These are phyloP conservation scores for Bipolaris oryzae DNA, from an alignment of 2,329 filamentous ascomycete species.

Conservation along the genomic window DNA sequence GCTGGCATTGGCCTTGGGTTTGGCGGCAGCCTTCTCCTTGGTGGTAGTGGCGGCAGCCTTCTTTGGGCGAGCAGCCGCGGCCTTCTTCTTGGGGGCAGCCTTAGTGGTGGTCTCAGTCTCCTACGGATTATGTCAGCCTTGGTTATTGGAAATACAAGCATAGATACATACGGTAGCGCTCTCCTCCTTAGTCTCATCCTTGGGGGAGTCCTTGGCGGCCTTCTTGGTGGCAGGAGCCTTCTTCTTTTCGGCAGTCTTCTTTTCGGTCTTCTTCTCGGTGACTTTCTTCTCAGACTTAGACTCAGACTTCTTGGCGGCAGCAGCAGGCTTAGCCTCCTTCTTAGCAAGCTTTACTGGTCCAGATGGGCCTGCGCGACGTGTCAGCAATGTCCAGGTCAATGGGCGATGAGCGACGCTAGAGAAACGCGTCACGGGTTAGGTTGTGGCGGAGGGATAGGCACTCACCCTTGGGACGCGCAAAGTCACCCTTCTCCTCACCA, in stretches of 20 bases:
- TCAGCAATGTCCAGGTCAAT: slow-evolving; percentile 22
- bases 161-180: slow-evolving; percentile 29
- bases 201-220: slow-evolving; percentile 16
- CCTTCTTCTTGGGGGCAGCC: slow-evolving; percentile 28
- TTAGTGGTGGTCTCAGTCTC: slow-evolving; percentile 37
- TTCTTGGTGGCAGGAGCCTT: slow-evolving; percentile 34
- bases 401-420: neutral
- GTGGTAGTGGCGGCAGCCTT: slow-evolving; percentile 35
- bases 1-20: slow-evolving; percentile 55
- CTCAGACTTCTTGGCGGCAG: slow-evolving; percentile 38
- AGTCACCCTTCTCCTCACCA: slow-evolving; percentile 85
- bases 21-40: slow-evolving; percentile 36
- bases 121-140: slow-evolving; percentile 26
- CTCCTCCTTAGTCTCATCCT: neutral
- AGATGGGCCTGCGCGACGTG: slow-evolving; percentile 68
- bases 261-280: slow-evolving; percentile 30
- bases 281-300: slow-evolving; percentile 43
- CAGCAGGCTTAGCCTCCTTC: slow-evolving; percentile 62
- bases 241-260: slow-evolving; percentile 38
- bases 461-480: slow-evolving; percentile 89
- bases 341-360: slow-evolving; percentile 92
- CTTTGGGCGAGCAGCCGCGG: slow-evolving; percentile 28
- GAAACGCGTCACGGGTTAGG: neutral
- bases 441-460: slow-evolving; percentile 24
- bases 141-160: neutral